Conservation (phyloP, 805 yeast species). For the Ogataea neopini region DNA sequence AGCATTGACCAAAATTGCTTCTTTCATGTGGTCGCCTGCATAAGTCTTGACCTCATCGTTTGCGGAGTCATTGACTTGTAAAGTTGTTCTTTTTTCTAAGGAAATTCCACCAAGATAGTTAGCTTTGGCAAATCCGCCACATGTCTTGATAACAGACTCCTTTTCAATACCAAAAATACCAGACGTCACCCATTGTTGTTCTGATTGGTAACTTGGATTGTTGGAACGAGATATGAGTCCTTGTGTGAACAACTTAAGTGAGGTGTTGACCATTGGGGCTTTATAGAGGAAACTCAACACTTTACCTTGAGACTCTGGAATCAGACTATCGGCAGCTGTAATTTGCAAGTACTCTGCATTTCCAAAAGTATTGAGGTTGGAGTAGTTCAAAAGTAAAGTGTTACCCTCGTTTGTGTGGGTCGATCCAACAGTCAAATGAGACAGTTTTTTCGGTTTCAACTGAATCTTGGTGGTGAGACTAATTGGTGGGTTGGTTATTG, state of each 20-base stretch:
- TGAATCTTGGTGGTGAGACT: slow-evolving; percentile 36
- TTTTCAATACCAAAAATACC: slow-evolving; percentile 52
- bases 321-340: slow-evolving; percentile 47
- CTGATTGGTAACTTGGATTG: slow-evolving; percentile 50
- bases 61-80: slow-evolving; percentile 52
- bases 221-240: slow-evolving; percentile 52
- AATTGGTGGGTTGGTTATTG: slow-evolving; percentile 29
- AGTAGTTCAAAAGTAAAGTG: slow-evolving; percentile 35
- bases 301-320: slow-evolving; percentile 55
- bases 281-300: slow-evolving; percentile 49
- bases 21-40: slow-evolving; percentile 65
- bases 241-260: slow-evolving; percentile 48
- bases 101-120: slow-evolving; percentile 52
- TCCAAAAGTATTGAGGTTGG: slow-evolving; percentile 57
- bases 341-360: slow-evolving; percentile 64
- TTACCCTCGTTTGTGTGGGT: slow-evolving; percentile 38
- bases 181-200: slow-evolving; percentile 52
- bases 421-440: slow-evolving; percentile 37
- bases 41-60: slow-evolving; percentile 55
- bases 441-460: slow-evolving; percentile 34
- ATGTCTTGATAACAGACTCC: slow-evolving; percentile 8
- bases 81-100: slow-evolving; percentile 55
- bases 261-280: slow-evolving; percentile 46
- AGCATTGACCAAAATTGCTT: slow-evolving; percentile 47
- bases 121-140: slow-evolving; percentile 17